Conservation (phyloP, 208 protist genomes). For the Wallacemonas collosoma region DNA sequence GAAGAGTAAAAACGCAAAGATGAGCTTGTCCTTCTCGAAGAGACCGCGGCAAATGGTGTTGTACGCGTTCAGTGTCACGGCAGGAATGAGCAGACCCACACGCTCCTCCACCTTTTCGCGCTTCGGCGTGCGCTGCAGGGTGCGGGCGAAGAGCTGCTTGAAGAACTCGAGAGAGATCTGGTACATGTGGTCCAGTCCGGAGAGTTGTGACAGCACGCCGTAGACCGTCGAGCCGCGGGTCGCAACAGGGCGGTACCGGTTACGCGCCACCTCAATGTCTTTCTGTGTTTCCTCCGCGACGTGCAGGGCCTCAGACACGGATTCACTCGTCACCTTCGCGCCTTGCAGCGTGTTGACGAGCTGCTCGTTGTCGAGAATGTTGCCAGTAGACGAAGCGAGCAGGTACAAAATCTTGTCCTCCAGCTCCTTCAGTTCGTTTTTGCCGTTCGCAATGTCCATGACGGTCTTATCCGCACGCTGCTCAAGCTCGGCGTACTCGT, state of each 20-base stretch:
- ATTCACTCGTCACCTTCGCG: conserved; percentile 91
- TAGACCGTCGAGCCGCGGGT: conserved; percentile 95
- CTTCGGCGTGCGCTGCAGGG: conserved; percentile 90
- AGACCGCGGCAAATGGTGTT: conserved; percentile 94
- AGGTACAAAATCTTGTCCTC: conserved; percentile 95
- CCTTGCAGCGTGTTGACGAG: conserved; percentile 95
- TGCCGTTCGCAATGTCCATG: conserved; percentile 94
- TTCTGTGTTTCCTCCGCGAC: conserved; percentile 94
- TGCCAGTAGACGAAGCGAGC: conserved; percentile 91
- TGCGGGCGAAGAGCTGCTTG: conserved; percentile 90
- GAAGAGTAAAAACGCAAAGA: conserved; percentile 95
- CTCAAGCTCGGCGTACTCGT: conserved; percentile 93
- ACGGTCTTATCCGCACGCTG: conserved; percentile 92
- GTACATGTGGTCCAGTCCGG: conserved; percentile 94
- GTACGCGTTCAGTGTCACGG: conserved; percentile 90
- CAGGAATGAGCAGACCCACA: conserved; percentile 82
- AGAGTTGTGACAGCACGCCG: conserved; percentile 93
- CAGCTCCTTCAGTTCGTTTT: conserved; percentile 93
- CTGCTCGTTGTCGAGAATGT: conserved; percentile 96
- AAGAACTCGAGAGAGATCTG: conserved; percentile 94
- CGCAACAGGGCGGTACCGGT: conserved; percentile 93
- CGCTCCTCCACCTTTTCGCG: conserved; percentile 69
- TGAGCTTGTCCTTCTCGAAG: conserved; percentile 96
- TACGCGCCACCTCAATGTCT: conserved; percentile 93
- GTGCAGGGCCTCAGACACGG: conserved; percentile 87